Base-by-base conservation (phyloP, 2,329 filamentous ascomycete species). In the Trichophyton verrucosum region DNA sequence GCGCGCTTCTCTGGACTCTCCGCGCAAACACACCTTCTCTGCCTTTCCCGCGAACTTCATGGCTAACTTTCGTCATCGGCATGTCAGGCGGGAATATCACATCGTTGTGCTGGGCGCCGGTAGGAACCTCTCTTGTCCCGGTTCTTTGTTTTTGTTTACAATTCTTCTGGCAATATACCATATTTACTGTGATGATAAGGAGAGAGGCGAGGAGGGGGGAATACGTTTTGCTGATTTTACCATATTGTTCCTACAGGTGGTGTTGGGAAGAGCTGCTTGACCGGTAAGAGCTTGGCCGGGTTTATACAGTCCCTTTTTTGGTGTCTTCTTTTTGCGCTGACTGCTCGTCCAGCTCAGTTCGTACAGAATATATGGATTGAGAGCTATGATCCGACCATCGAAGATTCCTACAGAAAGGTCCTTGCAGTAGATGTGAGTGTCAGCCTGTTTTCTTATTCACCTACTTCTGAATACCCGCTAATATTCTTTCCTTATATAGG, bases 351-450 rank as follows among this genome's bases (percentile, higher is more conserved):
- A 90, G 90, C 91, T 69, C 90, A 95, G 80, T 95, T 95, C 70
- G 90, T 95, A 59, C 89, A 94, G 74, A 91, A 94, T 76, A 87
- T 95, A 68, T 95, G 90, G 88, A 92, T 95, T 71, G 90, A 95
- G 74, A 89, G 86, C 73, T 92, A 92, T 72, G 88, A 92, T 75
- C 88, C 88, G 49, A 92, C 88, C 64, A 92, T 92, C 73, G 88
- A 92, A 75, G 88, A 92, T 74, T 91, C 88, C 62, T 92, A 92
- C 73, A 83, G 88, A 68, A 92, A 92, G 77, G 88, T 91, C 74
- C 87, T 91, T 63, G 88, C 91, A 67, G 88, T 96, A 64, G 90
- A 96, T 80, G 90, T 94, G 77, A 80, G 88, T 82, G 22, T 61
- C 42, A 24, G 44, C 38, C 44, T 20, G 20, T 33, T 56, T 64